These are phyloP conservation scores for Hyaloperonospora brassicae DNA, from an alignment of 352 stramenopile species.

Conservation along the genomic window DNA sequence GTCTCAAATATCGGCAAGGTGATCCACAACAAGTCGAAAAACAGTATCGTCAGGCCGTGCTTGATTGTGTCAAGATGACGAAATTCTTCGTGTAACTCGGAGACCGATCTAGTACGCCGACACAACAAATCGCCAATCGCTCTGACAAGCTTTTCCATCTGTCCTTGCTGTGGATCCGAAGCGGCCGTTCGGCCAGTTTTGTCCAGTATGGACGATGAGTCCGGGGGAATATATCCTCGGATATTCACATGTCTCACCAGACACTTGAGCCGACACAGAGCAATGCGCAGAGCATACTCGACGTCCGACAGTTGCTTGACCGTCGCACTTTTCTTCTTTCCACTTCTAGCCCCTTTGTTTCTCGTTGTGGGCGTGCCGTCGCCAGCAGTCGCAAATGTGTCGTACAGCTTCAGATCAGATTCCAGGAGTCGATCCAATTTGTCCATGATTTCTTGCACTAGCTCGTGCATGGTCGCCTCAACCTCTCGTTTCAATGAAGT, in stretches of 20 bases:
- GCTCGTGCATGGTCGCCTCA: slow-evolving; percentile 63
- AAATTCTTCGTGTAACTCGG: slow-evolving; percentile 43
- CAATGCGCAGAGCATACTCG: slow-evolving; percentile 58
- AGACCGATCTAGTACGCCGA: slow-evolving; percentile 41
- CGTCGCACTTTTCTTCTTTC: slow-evolving; percentile 27
- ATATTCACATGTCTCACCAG: slow-evolving; percentile 55
- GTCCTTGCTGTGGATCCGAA: slow-evolving; percentile 8
- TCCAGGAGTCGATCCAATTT: slow-evolving; percentile 46
- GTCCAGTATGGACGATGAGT: slow-evolving; percentile 10
- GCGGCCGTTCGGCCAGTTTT: not conserved
- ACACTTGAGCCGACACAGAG: slow-evolving; percentile 51
- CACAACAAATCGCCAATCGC: slow-evolving; percentile 37
- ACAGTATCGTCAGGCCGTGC: slow-evolving; percentile 55
- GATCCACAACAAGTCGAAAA: slow-evolving; percentile 72
- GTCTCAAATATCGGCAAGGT: slow-evolving; percentile 52
- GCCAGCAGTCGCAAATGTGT: slow-evolving; percentile 9
- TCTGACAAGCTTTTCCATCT: slow-evolving; percentile 33
- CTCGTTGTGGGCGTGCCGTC: slow-evolving; percentile 16
- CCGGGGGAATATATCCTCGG: slow-evolving; percentile 48
- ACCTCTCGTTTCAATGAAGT: slow-evolving; percentile 72
- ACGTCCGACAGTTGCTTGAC: slow-evolving; percentile 52
- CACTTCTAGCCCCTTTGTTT: slow-evolving; percentile 21
- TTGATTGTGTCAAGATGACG: slow-evolving; percentile 55
- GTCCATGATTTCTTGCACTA: slow-evolving; percentile 61
- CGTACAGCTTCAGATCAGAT: slow-evolving; percentile 41